A percentile compares a stretch with the other conserved stretches of the same genome.
Conservation (phyloP, 2,329 filamentous ascomycete species). For the Aspergillus eucalypticola region DNA sequence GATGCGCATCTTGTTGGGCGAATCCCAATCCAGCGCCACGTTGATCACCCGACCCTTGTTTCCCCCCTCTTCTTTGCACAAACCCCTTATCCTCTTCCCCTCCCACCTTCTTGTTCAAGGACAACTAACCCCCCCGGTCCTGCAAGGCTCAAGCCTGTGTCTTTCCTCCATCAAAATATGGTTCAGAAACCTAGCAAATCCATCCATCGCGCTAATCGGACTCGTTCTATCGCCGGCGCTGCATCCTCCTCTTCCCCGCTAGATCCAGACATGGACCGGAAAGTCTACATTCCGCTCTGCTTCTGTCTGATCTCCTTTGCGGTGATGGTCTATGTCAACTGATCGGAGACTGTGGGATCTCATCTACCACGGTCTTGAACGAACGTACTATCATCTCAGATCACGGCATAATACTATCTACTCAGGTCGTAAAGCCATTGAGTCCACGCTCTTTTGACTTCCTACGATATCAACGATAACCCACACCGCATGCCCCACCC, state of each 20-base stretch:
- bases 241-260: slow-evolving; percentile 10
- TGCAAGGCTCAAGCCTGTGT: not conserved
- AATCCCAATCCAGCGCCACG: slow-evolving; percentile 4
- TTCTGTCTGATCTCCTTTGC: slow-evolving; percentile 41
- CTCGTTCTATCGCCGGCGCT: slow-evolving; percentile 14
- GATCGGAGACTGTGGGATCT: slow-evolving; percentile 8
- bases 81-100: not conserved
- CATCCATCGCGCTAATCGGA: slow-evolving; percentile 13
- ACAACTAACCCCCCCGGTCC: not conserved
- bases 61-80: slow-evolving; percentile 5
- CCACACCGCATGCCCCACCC: not conserved
- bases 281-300: slow-evolving; percentile 39
- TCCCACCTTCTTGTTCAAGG: slow-evolving; percentile 4
- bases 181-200: slow-evolving; percentile 19
- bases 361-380: not conserved
- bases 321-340: slow-evolving; percentile 39
- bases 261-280: slow-evolving; percentile 34
- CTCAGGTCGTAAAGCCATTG: not conserved
- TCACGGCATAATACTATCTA: not conserved
- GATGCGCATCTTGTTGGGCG: slow-evolving; percentile 6
- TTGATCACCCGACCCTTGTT: slow-evolving; percentile 12
- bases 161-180: slow-evolving; percentile 14
- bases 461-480: not conserved
- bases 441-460: not conserved
- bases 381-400: not conserved